Evolutionary conservation across 495 filamentous ascomycete species (phyloP), one percentile per base, ranked within the genome.

Genomic region (Aspergillus sparsus): DNA sequence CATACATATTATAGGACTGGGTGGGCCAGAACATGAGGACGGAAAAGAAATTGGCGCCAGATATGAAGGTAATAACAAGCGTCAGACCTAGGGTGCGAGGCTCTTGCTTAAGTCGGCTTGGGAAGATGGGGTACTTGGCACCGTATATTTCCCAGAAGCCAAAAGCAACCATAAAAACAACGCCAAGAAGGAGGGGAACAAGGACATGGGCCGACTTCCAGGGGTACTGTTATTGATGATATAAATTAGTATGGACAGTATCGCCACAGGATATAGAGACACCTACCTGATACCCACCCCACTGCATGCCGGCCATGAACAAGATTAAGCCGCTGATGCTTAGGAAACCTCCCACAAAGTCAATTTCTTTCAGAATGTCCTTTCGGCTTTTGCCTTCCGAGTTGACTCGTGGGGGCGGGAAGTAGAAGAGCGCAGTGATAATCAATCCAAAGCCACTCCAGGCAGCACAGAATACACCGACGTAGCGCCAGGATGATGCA

Each of bases 21-120:
- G 85, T 87, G 0, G 88, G 88, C 88, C 87, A 90, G 64, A 90
- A 86, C 70, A 90, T 81, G 33, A 90, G 68, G 4, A 89, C 83
- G 12, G 85, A 86, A 73, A 90, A 89, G 80, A 90, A 90, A 66
- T 90, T 90, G 53, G 86, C 85, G 8, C 88, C 88, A 8, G 82
- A 86, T 49, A 91, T 88, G 71, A 87, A 88, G 10, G 87, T 89
- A 68, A 91, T 89, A 54, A 90, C 66, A 3, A 91, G 73, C 0
- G 86, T 90, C 6, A 90, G 70, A 15, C 75, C 71, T 2, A 91
- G 73, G 5, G 83, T 87, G 4, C 86, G 81, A 49, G 87, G 84
- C 16, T 83, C 84, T 61, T 85, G 80, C 68, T 84, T 83, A 47
- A 90, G 69, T 8, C 83, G 77, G 5, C 77, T 73, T 0, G 88